These are phyloP conservation scores for Vigna unguiculata DNA, from an alignment of 306 rosid species.

Conservation along the genomic window DNA sequence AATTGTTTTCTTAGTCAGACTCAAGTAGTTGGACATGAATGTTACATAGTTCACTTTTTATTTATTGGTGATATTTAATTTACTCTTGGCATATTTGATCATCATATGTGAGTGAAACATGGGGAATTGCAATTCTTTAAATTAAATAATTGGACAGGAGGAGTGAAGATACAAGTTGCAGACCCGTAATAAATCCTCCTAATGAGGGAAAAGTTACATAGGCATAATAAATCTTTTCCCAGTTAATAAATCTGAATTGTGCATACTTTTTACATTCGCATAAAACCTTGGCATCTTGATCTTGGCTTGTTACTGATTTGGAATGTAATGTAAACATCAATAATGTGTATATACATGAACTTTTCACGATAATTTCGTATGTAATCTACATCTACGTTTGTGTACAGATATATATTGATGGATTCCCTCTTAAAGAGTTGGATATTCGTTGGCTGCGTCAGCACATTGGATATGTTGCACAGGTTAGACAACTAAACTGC, in stretches of 20 bases:
- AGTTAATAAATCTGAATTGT: neutral
- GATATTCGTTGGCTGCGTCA: slow-evolving; percentile 89
- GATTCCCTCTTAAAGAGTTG: slow-evolving; percentile 70
- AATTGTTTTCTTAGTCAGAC: too few relatives aligned
- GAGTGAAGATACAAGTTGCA: neutral
- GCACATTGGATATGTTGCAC: slow-evolving; percentile 81
- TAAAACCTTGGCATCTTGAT: slow-evolving; percentile 3
- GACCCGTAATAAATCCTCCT: neutral
- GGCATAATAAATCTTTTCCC: neutral
- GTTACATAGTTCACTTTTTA: neutral
- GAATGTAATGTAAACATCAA: neutral
- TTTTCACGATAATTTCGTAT: neutral
- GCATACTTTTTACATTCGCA: neutral
- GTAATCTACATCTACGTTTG: neutral
- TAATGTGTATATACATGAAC: slow-evolving; percentile 5
- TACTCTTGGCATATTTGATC: neutral
- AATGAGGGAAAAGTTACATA: too few relatives aligned
- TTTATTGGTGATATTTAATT: neutral
- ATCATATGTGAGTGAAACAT: neutral
- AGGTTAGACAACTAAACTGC: slow-evolving; percentile 61
- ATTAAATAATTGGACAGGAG: neutral
- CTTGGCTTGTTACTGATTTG: slow-evolving; percentile 9
- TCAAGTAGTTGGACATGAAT: neutral
- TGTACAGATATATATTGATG: slow-evolving; percentile 79
- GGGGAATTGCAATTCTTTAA: neutral